Base-by-base conservation (phyloP, 495 filamentous ascomycete genomes). In the Talaromyces ruber region DNA sequence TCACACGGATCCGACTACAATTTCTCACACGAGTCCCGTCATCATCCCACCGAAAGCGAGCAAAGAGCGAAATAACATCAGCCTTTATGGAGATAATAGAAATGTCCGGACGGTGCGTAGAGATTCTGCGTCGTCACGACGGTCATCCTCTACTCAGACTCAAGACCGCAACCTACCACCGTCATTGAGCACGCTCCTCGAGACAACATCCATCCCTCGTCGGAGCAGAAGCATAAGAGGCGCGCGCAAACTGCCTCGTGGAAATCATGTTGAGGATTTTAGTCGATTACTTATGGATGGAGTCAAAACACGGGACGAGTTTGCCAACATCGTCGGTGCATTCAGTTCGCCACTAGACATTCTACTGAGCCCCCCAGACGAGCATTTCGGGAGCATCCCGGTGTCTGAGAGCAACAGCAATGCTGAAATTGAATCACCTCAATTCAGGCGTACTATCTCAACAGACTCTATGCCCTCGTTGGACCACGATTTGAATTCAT, bases 391-490 rank as follows among this genome's bases (percentile, higher is more conserved):
- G 7, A 14, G 29, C 18, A 52, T 29, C 1, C 6, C 43, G 6
- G 69, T 67, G 34, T 65, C 67, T 18, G 58, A 70, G 5, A 56
- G 66, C 29, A 71, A 60, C 30, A 75, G 66, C 28, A 71, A 61
- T 24, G 74, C 66, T 6, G 77, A 76, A n/a, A 62, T 68, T 18
- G 77, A 74, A 22, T 62, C 70, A 9, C 65, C 70, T 9, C 75
- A 68, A 16, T 86, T 83, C 1, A 66, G 72, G 1, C 74, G 77
- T 29, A 86, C 86, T 11, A 67, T 79, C 26, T 89, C 85, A 25
- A 81, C 73, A 18, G 84, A 84, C 53, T 88, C 86, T 0, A 80
- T 84, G 60, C 86, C 86, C 12, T 88, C 86, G 0, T 70, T 89
- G 30, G 82, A 81, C 16, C 76, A 78, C 29, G 85, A 86, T 61